Conservation (phyloP, 164 flowering plant species). For the Dillenia suffruticosa region DNA sequence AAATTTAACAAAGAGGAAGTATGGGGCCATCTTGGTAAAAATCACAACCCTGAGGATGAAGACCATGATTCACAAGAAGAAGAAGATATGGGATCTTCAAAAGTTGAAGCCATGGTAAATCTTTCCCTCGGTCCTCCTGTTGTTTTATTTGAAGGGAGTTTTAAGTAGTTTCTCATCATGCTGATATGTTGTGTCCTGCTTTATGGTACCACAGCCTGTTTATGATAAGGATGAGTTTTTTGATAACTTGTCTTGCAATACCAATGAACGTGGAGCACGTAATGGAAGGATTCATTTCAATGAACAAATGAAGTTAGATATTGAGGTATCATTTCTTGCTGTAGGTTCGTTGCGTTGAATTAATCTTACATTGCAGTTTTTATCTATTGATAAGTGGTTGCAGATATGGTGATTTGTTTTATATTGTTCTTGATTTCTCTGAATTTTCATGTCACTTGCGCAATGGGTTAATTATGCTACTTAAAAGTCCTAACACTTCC, state of each 20-base stretch:
- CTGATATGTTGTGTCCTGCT: background rate
- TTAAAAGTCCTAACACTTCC: background rate
- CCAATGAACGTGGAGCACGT: conserved; percentile 39
- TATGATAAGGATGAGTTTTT: conserved; percentile 88
- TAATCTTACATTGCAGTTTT: too few relatives aligned
- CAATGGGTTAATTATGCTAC: background rate
- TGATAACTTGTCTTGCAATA: conserved; percentile 67
- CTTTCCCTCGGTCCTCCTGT: too few relatives aligned
- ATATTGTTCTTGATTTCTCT: too few relatives aligned
- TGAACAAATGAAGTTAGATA: conserved; percentile 67
- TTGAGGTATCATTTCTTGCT: conserved; percentile 49
- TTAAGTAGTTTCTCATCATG: background rate
- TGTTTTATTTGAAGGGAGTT: background rate
- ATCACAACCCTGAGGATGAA: conserved; percentile 18
- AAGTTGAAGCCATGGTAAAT: conserved; percentile 33
- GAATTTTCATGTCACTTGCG: too few relatives aligned
- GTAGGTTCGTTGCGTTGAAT: too few relatives aligned
- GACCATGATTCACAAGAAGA: conserved; percentile 23
- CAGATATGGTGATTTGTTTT: too few relatives aligned
- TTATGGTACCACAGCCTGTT: conserved; percentile 43
- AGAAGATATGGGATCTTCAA: conserved; percentile 24
- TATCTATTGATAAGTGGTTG: too few relatives aligned
- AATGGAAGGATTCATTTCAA: conserved; percentile 60
- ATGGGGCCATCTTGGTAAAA: conserved; percentile 70
- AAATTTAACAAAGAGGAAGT: conserved; percentile 28